phyloP scores from a whole-genome alignment of 2,329 filamentous ascomycete genomes.

The Hymenoscyphus repandus region DNA sequence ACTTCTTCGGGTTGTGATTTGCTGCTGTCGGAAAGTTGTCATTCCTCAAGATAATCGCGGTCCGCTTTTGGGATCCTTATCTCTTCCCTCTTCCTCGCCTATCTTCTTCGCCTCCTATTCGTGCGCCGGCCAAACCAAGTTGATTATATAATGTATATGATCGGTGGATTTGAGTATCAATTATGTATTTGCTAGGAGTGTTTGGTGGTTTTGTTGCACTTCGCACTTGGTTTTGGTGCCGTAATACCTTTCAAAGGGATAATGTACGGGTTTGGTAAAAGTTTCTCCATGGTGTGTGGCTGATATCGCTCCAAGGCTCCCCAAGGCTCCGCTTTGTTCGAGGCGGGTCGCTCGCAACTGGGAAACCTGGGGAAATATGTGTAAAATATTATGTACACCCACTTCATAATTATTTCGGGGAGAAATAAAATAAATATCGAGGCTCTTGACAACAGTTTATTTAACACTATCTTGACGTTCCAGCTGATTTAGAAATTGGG shows the following conservation, averaged over 20 bases:
- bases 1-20: conserved; percentile 2
- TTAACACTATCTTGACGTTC: too few species aligned
- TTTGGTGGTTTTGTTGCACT: conserved; percentile 18
- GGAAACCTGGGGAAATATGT: too few species aligned
- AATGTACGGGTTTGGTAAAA: conserved; percentile 4
- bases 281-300: neutral
- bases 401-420: too few species aligned
- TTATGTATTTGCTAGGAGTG: neutral
- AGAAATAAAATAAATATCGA: too few species aligned
- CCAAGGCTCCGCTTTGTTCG: neutral
- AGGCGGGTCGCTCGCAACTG: too few species aligned
- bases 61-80: conserved; percentile 2
- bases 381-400: too few species aligned
- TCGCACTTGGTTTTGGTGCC: conserved; percentile 21
- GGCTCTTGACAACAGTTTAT: too few species aligned
- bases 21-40: conserved; percentile 6
- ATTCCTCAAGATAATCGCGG: conserved; percentile 10
- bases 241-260: conserved; percentile 14
- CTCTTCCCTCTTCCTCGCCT: conserved; percentile 5
- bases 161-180: neutral
- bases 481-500: too few species aligned
- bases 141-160: neutral
- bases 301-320: neutral
- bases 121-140: neutral
- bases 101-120: neutral